Evolutionary conservation across 2,329 filamentous ascomycete genomes (phyloP), one percentile per base, ranked within the genome.

Genomic region (Chalaropsis thielavioides): DNA sequence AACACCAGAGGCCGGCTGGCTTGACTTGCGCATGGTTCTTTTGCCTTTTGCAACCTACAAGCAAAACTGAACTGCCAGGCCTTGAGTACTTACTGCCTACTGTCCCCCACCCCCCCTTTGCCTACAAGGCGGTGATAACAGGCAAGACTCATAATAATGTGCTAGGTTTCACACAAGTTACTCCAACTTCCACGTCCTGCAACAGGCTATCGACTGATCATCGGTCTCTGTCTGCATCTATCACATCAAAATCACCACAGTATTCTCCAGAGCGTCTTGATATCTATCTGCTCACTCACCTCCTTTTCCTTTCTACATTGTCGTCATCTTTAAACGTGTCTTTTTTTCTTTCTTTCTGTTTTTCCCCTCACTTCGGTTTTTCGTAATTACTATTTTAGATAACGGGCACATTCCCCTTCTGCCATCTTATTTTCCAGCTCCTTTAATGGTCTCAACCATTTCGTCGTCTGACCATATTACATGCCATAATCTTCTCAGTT

Each of bases 401-500:
- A 44, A 46, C n/a, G 43, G 27, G 43, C 22, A 13, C 19, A 8
- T 63, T 51, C 38, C 40, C 27, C 49, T 56, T 56, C 35, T 63
- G 27, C 44, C 43, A 17, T 56, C 35, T 22, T n/a, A 61, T 44
- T n/a, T 35, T 15, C 24, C 51, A 17, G 51, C 24, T 35, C 51
- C 51, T 58, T 58, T 58, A 58, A 35, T 38, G 17, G 27, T 27
- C 51, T 38, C 51, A 35, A n/a, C 24, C 22, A 24, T 62, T 31
- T 11, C 24, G 43, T 62, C 60, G 40, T 19, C 60, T 62, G 60
- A 49, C 60, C 59, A 61, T 40, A 15, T 46, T 46, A 46, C n/a
- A n/a, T 1, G 8, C 43, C 15, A 46, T n/a, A 46, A n/a, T 46
- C 43, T 46, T 46, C 43, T 46, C 43, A 46, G 1, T 46, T 46